These are phyloP conservation scores for Hexamita inflata DNA, from an alignment of 208 protist genomes.

Conservation along the genomic window DNA sequence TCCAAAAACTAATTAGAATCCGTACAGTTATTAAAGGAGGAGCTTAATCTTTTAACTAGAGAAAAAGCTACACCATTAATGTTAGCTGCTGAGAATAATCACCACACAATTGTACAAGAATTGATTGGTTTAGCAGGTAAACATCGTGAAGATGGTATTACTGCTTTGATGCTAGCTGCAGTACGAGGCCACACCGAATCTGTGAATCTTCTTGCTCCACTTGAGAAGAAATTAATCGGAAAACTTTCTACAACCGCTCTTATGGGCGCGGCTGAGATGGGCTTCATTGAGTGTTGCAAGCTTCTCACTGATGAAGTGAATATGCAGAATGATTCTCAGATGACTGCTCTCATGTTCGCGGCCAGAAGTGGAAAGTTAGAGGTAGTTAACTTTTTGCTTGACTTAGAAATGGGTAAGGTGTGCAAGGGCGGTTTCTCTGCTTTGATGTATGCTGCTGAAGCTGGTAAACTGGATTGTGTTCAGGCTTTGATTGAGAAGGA, in stretches of 20 bases:
- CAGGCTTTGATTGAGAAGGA: no score
- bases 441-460: no score
- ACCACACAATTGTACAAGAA: no score
- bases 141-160: no score
- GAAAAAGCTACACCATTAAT: no score
- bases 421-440: no score
- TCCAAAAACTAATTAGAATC: no score
- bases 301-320: conserved; percentile 3
- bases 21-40: no score
- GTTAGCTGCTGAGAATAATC: no score
- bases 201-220: not conserved
- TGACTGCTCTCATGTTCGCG: not conserved
- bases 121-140: no score
- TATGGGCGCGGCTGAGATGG: not conserved
- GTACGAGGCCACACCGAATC: not conserved
- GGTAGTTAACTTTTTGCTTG: not conserved
- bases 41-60: no score
- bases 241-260: not conserved
- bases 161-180: conserved; percentile 6
- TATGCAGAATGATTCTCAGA: not conserved
- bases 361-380: not conserved
- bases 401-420: not conserved
- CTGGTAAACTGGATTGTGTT: no score
- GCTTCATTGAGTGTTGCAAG: not conserved
- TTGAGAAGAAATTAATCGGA: not conserved